Conservation (phyloP, 805 yeast genomes). For the Candida ipomoeae region DNA sequence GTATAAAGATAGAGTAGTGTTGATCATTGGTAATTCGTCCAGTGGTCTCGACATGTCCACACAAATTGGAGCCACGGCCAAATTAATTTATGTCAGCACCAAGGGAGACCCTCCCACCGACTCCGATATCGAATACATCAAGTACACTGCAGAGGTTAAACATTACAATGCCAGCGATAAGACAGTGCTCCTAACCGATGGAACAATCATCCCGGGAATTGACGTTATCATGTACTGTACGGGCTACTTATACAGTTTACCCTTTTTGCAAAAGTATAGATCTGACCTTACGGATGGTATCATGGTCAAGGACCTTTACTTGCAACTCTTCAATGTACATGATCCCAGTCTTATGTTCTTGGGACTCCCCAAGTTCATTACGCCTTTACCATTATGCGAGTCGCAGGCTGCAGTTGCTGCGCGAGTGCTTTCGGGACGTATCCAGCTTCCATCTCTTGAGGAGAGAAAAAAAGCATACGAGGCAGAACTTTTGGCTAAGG, state of each 20-base stretch:
- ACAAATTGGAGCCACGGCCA: slow-evolving; percentile 45
- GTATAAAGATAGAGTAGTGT: slow-evolving; percentile 39
- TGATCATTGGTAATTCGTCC: slow-evolving; percentile 70
- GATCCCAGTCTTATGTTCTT: slow-evolving; percentile 17
- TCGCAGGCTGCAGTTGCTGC: slow-evolving; percentile 19
- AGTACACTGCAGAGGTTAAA: slow-evolving; percentile 8
- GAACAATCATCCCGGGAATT: slow-evolving; percentile 7
- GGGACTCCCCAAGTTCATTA: slow-evolving; percentile 13
- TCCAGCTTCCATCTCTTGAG: slow-evolving; percentile 10
- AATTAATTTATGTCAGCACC: slow-evolving; percentile 15
- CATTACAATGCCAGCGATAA: slow-evolving; percentile 9
- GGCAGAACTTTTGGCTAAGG: slow-evolving; percentile 11
- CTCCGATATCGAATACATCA: slow-evolving; percentile 9
- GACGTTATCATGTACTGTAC: slow-evolving; percentile 18
- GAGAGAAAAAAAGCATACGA: slow-evolving; percentile 9
- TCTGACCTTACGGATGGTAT: slow-evolving; percentile 14
- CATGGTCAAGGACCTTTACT: slow-evolving; percentile 12
- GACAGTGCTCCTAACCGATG: slow-evolving; percentile 10
- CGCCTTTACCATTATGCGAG: slow-evolving; percentile 18
- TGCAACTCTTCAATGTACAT: slow-evolving; percentile 15
- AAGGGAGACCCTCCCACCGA: slow-evolving; percentile 8
- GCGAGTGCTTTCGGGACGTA: slow-evolving; percentile 15
- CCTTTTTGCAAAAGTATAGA: slow-evolving; percentile 11
- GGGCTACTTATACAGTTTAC: slow-evolving; percentile 18
- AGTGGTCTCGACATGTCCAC: slow-evolving; percentile 72